Evolutionary conservation across 805 yeast genomes (phyloP).

Genomic region (Cyberlindnera meyerae): DNA sequence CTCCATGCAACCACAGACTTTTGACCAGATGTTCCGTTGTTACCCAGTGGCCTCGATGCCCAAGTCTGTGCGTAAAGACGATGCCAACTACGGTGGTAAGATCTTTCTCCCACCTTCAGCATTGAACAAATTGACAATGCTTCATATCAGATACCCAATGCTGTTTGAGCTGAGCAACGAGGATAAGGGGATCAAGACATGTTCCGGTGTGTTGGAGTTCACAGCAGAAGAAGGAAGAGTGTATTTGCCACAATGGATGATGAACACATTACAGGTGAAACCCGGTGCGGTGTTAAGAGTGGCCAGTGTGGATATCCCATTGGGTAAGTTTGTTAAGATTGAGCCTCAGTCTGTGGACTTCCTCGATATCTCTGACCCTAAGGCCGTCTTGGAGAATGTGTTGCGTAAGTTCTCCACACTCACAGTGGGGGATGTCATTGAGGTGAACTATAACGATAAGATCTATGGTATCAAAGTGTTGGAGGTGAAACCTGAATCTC

Average conservation of each 20-base stretch:
- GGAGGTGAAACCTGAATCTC: slow-evolving; percentile 77
- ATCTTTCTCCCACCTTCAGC: slow-evolving; percentile 93
- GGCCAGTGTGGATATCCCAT: slow-evolving; percentile 71
- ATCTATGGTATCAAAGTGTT: slow-evolving; percentile 75
- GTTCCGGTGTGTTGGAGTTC: slow-evolving; percentile 93
- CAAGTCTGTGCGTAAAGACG: slow-evolving; percentile 63
- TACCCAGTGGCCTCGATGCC: slow-evolving; percentile 87
- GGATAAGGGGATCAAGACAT: slow-evolving; percentile 56
- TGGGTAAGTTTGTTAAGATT: slow-evolving; percentile 84
- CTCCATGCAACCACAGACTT: slow-evolving; percentile 34
- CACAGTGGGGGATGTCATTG: slow-evolving; percentile 79
- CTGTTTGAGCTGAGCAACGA: slow-evolving; percentile 75
- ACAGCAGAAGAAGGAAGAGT: slow-evolving; percentile 96
- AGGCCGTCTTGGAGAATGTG: slow-evolving; percentile 92
- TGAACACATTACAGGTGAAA: slow-evolving; percentile 62
- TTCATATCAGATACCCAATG: slow-evolving; percentile 95
- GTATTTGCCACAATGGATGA: slow-evolving; percentile 96
- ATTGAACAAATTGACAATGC: slow-evolving; percentile 78
- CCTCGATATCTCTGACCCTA: slow-evolving; percentile 90
- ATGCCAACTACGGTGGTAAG: slow-evolving; percentile 91
- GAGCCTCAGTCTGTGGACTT: slow-evolving; percentile 96
- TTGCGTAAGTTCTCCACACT: slow-evolving; percentile 85
- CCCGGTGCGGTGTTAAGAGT: slow-evolving; percentile 83
- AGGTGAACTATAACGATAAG: slow-evolving; percentile 76
- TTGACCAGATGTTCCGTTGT: slow-evolving; percentile 86